Evolutionary conservation across 163 green algal species (phyloP).

Genomic region (Scenedesmus sp.): DNA sequence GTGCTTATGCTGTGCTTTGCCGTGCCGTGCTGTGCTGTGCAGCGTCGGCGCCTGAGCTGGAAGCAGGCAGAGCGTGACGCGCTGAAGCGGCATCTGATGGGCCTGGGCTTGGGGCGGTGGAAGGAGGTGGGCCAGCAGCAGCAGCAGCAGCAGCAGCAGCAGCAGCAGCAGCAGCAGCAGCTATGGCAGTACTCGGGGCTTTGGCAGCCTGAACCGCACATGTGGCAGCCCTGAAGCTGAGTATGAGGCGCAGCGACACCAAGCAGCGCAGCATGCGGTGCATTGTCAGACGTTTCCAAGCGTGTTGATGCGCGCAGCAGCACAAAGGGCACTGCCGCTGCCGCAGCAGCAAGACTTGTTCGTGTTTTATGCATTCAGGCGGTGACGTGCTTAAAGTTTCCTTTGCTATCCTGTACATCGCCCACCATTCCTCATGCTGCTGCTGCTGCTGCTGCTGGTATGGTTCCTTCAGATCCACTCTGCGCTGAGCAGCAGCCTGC

Average conservation of each 20-base stretch:
- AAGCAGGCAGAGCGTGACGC: slow-evolving; percentile 37
- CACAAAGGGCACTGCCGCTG: background rate
- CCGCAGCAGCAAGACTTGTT: background rate
- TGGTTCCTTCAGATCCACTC: slow-evolving; percentile 41
- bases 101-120: slow-evolving; percentile 32
- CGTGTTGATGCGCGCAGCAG: background rate
- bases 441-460: background rate
- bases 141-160: background rate
- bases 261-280: background rate
- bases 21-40: background rate
- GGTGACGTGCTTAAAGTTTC: background rate
- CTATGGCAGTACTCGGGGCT: background rate
- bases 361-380: too few species aligned
- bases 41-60: slow-evolving; percentile 40
- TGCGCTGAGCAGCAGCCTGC: background rate
- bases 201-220: background rate
- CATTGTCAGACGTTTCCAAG: background rate
- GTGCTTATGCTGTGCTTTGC: background rate
- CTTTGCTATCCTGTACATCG: background rate
- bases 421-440: background rate
- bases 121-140: slow-evolving; percentile 40
- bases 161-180: background rate
- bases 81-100: slow-evolving; percentile 41
- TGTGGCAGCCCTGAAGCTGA: background rate
- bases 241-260: background rate